phyloP scores from a whole-genome alignment of 192 early-diverging fungal genomes.

The Backusella luteola region DNA sequence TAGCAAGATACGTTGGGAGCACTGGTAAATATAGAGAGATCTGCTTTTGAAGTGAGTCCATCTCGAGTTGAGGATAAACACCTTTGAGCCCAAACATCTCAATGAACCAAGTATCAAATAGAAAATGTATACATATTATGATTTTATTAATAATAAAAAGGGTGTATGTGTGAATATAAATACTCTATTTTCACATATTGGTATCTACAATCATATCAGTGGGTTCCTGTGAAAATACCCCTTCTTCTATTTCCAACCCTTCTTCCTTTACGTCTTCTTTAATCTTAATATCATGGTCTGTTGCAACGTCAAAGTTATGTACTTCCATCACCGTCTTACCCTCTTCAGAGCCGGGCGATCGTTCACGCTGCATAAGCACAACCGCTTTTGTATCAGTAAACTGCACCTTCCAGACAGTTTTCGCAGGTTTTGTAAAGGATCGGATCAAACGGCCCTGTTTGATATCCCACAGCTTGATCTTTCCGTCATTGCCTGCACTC shows the following conservation, averaged over 20 bases:
- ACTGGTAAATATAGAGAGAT: too few relatives aligned
- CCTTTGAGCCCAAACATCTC: too few relatives aligned
- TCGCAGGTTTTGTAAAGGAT: constrained; percentile 71
- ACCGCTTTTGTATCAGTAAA: constrained; percentile 54
- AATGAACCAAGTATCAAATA: neutral
- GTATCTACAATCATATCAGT: neutral
- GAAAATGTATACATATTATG: neutral
- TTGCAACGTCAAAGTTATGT: constrained; percentile 31
- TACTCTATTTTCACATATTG: neutral
- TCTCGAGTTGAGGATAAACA: too few relatives aligned
- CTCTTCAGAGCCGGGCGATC: constrained; percentile 6
- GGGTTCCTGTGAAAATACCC: neutral
- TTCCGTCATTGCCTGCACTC: constrained; percentile 84
- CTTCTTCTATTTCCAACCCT: neutral
- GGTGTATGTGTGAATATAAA: neutral
- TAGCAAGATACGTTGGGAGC: too few relatives aligned
- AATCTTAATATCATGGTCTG: neutral
- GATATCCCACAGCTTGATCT: constrained; percentile 94
- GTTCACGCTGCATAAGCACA: constrained; percentile 46
- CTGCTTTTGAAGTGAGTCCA: too few relatives aligned
- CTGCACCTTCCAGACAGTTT: constrained; percentile 79
- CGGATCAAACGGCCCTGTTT: constrained; percentile 80
- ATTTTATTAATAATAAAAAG: neutral
- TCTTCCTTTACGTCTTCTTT: neutral
- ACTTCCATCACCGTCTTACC: constrained; percentile 35